Evolutionary conservation across 208 protist genomes (phyloP), one percentile per base, ranked within the genome.

Genomic region (Leishmania turanica): DNA sequence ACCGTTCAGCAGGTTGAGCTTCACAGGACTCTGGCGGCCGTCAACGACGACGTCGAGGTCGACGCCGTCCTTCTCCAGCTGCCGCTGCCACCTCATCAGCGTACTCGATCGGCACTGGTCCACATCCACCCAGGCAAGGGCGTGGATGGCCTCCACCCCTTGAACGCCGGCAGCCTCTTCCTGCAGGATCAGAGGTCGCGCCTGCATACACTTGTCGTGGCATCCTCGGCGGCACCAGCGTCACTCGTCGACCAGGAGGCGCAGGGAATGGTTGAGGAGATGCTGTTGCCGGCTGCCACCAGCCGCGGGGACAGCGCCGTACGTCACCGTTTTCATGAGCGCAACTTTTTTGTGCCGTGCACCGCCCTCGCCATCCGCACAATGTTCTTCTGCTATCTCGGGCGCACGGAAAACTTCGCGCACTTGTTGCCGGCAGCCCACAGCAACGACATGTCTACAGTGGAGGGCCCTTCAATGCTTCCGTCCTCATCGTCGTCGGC

Each of bases 31-130:
- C 83, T 95, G 45, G 84, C 79, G 6, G 51, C 68, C 3, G 80
- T 92, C 40, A 90, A 89, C 75, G 84, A 47, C 34, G 80, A 91
- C 76, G 70, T 82, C 0, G 37, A 45, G 11, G 84, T 95, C 31
- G 92, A 94, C 51, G 89, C 87, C 9, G 94, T 98, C 42, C 80
- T 99, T 15, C 91, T 99, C 27, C 98, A 99, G 90, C 89, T 99
- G 56, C 98, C 98, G 4, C 88, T 99, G 40, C 98, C 98, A 5
- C 78, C 80, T 4, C 97, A 99, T 77, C 92, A 99, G 24, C 86
- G 98, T 76, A 95, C 97, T 24, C 80, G 88, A 24, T 80, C 80
- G 1, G 89, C 88, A 9, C 79, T 97, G 17, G 88, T 90, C 31
- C 83, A 90, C 74, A 94, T 98, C 45, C 82, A 88, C 79, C 89